phyloP scores from a whole-genome alignment of 2,329 filamentous ascomycete genomes.

The Sordariomycetes sp. region DNA sequence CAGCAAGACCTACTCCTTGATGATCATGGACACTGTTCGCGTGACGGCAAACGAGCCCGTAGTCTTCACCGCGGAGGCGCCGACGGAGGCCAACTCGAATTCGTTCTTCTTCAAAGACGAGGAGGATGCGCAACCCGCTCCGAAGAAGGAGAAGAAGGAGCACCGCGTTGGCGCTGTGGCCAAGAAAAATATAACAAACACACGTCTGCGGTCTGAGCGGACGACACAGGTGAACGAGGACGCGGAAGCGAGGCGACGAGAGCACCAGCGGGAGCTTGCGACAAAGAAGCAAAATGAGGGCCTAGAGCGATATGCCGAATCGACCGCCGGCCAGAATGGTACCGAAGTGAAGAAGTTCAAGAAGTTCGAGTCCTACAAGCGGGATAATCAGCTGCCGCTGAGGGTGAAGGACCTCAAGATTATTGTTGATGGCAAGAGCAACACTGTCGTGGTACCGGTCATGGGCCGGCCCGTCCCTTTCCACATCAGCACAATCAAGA shows the following conservation, averaged over 20 bases:
- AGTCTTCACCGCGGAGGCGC: conserved; percentile 88
- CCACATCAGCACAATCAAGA: conserved; percentile 97
- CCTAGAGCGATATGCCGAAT: conserved; percentile 73
- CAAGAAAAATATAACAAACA: conserved; percentile 91
- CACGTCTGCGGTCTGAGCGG: conserved; percentile 82
- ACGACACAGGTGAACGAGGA: conserved; percentile 83
- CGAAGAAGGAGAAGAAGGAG: conserved; percentile 87
- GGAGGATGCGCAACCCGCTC: conserved; percentile 72
- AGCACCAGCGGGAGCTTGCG: conserved; percentile 85
- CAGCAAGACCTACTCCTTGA: conserved; percentile 77
- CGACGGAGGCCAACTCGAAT: conserved; percentile 83
- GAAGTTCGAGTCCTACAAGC: conserved; percentile 97
- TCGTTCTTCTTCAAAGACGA: conserved; percentile 99
- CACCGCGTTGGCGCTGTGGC: conserved; percentile 76
- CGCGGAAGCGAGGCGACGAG: conserved; percentile 73
- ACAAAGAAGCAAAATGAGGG: conserved; percentile 85
- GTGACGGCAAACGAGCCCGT: conserved; percentile 70
- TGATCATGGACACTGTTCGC: conserved; percentile 88
- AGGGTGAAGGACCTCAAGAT: conserved; percentile 80
- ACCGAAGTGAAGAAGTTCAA: conserved; percentile 98
- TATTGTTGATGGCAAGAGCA: conserved; percentile 81
- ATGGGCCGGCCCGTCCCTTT: conserved; percentile 97
- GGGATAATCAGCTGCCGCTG: conserved; percentile 83
- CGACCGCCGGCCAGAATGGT: conserved; percentile 74
- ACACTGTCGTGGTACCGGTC: conserved; percentile 84